Percentiles rank a stretch among this genome's conserved stretches.
Evolutionary conservation across 768 basidiomycete genomes (phyloP).

Genomic region (Rickenella mellea): DNA sequence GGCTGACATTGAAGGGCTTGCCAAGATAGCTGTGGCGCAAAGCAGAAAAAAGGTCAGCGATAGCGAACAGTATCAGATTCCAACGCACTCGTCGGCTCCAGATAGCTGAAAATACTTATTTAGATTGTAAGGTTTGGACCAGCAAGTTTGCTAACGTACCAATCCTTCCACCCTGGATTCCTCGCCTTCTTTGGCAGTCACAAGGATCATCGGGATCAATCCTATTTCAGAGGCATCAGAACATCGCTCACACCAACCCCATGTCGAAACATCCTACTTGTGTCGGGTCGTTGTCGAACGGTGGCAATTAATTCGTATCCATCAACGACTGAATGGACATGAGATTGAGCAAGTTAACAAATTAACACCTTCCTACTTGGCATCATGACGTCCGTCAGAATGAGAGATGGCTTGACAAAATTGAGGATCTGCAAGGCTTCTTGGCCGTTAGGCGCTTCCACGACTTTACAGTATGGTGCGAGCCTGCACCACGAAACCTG

Average conservation of each 20-base stretch:
- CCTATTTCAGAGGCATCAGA: slow-evolving; percentile 1
- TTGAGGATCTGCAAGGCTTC: slow-evolving; percentile 16
- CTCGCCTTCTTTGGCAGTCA: slow-evolving; percentile 27
- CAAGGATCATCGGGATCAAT: slow-evolving; percentile 21
- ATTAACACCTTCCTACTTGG: slow-evolving; percentile 18
- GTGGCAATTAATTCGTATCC: slow-evolving; percentile 21
- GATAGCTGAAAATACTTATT: slow-evolving; percentile 11
- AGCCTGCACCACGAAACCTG: slow-evolving; percentile 12
- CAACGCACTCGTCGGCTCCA: slow-evolving; percentile 25
- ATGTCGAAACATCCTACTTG: slow-evolving; percentile 3
- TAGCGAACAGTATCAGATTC: background rate
- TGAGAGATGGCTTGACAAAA: slow-evolving; percentile 16
- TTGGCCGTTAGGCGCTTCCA: slow-evolving; percentile 21
- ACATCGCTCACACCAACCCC: background rate
- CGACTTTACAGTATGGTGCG: slow-evolving; percentile 19
- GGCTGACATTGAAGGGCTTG: slow-evolving; percentile 23
- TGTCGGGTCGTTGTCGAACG: slow-evolving; percentile 13
- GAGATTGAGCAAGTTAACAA: background rate
- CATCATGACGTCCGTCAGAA: slow-evolving; percentile 26
- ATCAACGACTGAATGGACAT: slow-evolving; percentile 15
- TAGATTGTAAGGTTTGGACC: background rate
- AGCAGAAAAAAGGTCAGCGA: too few relatives aligned
- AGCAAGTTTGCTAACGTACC: slow-evolving; percentile 6
- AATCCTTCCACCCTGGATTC: slow-evolving; percentile 25
- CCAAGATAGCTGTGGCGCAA: slow-evolving; percentile 19